Evolutionary conservation across 257 asterid genomes (phyloP), one percentile per base, ranked within the genome.

Genomic region (Rhazya stricta): DNA sequence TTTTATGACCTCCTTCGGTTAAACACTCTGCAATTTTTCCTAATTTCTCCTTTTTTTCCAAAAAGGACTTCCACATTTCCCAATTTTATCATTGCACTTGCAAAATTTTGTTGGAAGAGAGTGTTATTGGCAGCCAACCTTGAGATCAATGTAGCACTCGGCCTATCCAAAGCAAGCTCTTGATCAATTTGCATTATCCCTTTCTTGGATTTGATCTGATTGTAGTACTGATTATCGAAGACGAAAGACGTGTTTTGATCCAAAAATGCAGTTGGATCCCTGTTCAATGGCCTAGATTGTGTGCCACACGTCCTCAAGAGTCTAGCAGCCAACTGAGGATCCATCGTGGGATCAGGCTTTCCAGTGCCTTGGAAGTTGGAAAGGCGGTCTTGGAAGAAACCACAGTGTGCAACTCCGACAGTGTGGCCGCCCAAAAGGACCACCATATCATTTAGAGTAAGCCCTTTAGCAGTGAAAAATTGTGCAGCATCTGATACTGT

Each of bases 361-460:
- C 88, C 86, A 2, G 88, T 78, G 25, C 91, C 96, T 76, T 82
- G 85, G 42, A 88, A 89, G 57, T 84, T 69, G 0, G 85, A 80
- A 0, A 92, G 79, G 53, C 98, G 79, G 72, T 89, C 91, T 76
- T 78, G 76, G 71, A 92, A 83, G 36, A 92, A 90, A 11, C 65
- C 77, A 25, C 97, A 92, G 5, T 92, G 97, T 0, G 98, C 67
- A 41, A 88, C 83, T 4, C 98, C 97, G 1, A 92, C 92, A 0
- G 96, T 84, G 89, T 92, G 98, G 2, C 89, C 98, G 0, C 98
- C 98, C 70, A 92, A 56, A 16, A 92, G 97, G 0, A 89, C 75
- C 73, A 86, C 91, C 97, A 91, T 90, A 32, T 92, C 98, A 45
- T 63, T 80, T 2, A 86, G 70, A 19, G 84, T 85, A 0, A 90